Evolutionary conservation across 352 stramenopile species (phyloP).

Genomic region (Phytophthora pinifolia): DNA sequence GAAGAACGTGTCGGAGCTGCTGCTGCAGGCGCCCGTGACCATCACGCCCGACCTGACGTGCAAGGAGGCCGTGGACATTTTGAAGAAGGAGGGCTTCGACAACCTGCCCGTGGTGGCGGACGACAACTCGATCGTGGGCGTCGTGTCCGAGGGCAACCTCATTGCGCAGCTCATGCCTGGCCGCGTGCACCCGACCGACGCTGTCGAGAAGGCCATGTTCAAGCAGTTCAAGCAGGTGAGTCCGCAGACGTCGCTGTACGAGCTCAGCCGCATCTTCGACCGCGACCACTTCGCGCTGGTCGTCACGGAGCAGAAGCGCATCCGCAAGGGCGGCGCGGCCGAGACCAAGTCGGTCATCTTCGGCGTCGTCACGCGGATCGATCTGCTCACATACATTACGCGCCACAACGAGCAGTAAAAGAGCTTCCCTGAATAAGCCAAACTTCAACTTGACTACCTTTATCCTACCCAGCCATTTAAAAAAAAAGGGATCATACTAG

Average conservation of each 20-base stretch:
- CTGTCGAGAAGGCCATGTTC: constrained; percentile 94
- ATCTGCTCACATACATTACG: constrained; percentile 96
- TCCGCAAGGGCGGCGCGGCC: constrained; percentile 68
- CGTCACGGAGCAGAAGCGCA: constrained; percentile 92
- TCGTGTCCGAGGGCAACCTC: constrained; percentile 97
- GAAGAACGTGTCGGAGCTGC: constrained; percentile 90
- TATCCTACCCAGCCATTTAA: too few relatives aligned
- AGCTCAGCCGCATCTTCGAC: constrained; percentile 95
- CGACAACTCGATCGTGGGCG: constrained; percentile 91
- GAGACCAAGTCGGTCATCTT: constrained; percentile 91
- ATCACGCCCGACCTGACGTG: constrained; percentile 90
- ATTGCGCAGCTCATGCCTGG: constrained; percentile 91
- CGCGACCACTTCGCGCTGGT: constrained; percentile 96
- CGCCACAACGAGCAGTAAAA: constrained; percentile 43
- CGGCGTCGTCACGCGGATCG: constrained; percentile 95
- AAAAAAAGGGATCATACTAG: too few relatives aligned
- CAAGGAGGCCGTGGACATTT: constrained; percentile 93
- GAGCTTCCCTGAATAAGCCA: constrained; percentile 5
- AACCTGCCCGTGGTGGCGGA: constrained; percentile 77
- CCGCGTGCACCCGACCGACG: constrained; percentile 83
- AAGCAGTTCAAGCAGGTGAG: constrained; percentile 95
- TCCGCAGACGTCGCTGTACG: constrained; percentile 88
- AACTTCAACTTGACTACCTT: constrained; percentile 19
- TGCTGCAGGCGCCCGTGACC: constrained; percentile 89
- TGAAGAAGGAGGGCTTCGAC: constrained; percentile 93